Evolutionary conservation across 345 rosid genomes (phyloP), one percentile per base, ranked within the genome.

Genomic region (Hibiscus tridactylites): DNA sequence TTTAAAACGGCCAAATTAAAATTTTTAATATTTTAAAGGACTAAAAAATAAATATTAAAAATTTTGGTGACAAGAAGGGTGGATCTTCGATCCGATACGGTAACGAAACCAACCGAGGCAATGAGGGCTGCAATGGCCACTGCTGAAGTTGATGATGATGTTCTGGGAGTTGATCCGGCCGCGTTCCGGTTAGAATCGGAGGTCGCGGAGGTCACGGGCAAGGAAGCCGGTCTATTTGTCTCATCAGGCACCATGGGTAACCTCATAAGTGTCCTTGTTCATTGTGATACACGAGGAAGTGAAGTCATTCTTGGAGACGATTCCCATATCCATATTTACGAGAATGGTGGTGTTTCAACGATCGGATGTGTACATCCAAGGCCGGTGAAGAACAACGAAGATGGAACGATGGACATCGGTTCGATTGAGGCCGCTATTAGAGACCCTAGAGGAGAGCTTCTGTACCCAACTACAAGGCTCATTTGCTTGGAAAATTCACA

Each of bases 181-280:
- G 96, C 97, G 0, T 53, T 84, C 46, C 80, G 63, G 26, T 71
- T 95, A 59, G 97, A 95, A 79, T 66, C 82, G 15, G 97, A 87
- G 78, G 75, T 95, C 85, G 92, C 97, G 0, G 85, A 78, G 79
- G 81, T 92, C 61, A 82, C 69, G 10, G 90, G 94, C 65, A 95
- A 95, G 86, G 99, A 95, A 78, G 96, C 92, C 1, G 97, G 89
- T 2, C 80, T 95, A 28, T 95, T 83, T 76, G 96, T 95, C 65
- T 97, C 97, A 0, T 92, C 99, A 3, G 99, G 99, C 44, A 92
- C 97, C 6, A 95, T 92, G 97, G 97, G 94, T 35, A 95, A 95
- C 84, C 89, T 92, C 42, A 85, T 92, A 24, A 90, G 99, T 54
- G 96, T 95, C 31, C 90, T 95, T 53, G 93, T 90, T 64, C 97